Evolutionary conservation across 345 rosid species (phyloP).

Genomic region (Corchorus capsularis): DNA sequence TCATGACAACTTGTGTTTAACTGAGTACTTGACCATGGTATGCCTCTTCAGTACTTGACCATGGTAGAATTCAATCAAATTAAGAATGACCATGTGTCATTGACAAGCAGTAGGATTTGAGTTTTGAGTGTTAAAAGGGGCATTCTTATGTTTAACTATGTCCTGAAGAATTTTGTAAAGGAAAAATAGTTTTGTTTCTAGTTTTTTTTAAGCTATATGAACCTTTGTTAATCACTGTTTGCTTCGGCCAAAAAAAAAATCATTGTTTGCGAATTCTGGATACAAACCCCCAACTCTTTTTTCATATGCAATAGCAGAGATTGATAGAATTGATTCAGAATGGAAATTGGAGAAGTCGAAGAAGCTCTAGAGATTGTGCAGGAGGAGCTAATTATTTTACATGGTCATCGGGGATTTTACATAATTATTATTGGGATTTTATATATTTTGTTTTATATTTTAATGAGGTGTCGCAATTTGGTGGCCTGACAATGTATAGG

Average conservation of each 20-base stretch:
- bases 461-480: too few species aligned
- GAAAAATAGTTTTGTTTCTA: neutral
- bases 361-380: constrained; percentile 99
- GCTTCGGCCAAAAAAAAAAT: too few species aligned
- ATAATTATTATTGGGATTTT: too few species aligned
- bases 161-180: neutral
- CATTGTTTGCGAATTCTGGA: constrained; percentile 83
- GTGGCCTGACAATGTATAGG: too few species aligned
- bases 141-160: neutral
- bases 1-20: too few species aligned
- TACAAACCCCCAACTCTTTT: constrained; percentile 91
- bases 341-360: constrained; percentile 58
- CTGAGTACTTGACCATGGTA: too few species aligned
- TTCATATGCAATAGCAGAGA: constrained; percentile 98
- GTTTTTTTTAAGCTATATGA: neutral
- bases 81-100: too few species aligned
- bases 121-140: neutral
- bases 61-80: too few species aligned
- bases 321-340: constrained; percentile 91
- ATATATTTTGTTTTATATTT: too few species aligned
- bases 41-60: too few species aligned
- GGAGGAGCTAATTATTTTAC: too few species aligned
- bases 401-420: too few species aligned
- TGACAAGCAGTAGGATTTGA: neutral
- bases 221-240: neutral